phyloP scores from a whole-genome alignment of 306 rosid genomes.

The Castanopsis chinensis region DNA sequence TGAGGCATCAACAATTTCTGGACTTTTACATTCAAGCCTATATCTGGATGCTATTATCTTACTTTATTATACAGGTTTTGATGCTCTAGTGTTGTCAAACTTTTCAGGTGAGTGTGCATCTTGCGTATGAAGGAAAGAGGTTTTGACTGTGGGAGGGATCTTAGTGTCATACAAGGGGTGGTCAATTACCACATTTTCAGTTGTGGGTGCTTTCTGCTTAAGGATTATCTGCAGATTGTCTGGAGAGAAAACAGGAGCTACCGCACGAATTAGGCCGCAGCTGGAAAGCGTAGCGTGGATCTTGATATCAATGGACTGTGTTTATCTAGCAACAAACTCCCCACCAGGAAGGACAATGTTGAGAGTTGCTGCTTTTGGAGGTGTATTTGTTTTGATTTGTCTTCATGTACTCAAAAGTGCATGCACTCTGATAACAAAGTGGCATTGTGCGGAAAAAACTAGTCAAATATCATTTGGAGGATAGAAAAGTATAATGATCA shows the following conservation, averaged over 20 bases:
- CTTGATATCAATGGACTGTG: constrained; percentile 51
- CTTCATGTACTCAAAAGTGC: constrained; percentile 22
- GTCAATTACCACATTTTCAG: constrained; percentile 71
- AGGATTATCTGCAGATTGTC: constrained; percentile 57
- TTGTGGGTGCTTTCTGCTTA: constrained; percentile 58
- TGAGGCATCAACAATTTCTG: constrained; percentile 77
- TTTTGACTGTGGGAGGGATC: constrained; percentile 66
- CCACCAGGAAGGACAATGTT: constrained; percentile 52
- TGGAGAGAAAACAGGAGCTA: constrained; percentile 33
- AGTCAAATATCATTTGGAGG: not conserved
- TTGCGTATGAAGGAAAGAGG: constrained; percentile 76
- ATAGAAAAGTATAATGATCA: constrained; percentile 5
- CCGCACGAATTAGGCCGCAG: constrained; percentile 21
- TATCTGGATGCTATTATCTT: constrained; percentile 65
- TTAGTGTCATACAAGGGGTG: constrained; percentile 69
- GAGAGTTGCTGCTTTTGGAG: too few relatives aligned
- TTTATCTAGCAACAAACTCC: constrained; percentile 42
- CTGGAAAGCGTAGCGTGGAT: constrained; percentile 59
- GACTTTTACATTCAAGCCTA: constrained; percentile 81
- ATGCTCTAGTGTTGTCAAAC: constrained; percentile 56
- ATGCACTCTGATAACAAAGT: constrained; percentile 13
- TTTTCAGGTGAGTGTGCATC: constrained; percentile 77
- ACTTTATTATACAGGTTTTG: constrained; percentile 83
- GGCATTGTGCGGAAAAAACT: constrained; percentile 13
- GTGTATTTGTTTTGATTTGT: constrained; percentile 38